Conservation (phyloP, 2,329 filamentous ascomycete species). For the Aspergillus novofumigatus region DNA sequence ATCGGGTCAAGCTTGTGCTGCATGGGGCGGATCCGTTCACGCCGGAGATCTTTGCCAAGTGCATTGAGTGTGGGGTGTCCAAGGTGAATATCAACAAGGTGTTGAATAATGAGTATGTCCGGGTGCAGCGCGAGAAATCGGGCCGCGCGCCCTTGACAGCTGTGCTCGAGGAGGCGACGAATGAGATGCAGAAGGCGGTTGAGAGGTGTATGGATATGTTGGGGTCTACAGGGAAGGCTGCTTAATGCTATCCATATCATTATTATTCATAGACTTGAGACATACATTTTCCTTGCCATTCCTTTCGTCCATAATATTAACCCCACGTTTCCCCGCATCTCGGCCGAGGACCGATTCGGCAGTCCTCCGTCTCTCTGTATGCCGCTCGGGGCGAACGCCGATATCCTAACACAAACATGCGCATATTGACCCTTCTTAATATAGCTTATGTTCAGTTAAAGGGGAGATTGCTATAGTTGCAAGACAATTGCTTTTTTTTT, state of each 20-base stretch:
- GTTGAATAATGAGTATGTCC: slow-evolving; percentile 50
- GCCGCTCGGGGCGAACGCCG: too few species aligned
- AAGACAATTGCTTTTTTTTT: too few species aligned
- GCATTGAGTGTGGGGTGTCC: slow-evolving; percentile 52
- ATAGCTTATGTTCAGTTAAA: too few species aligned
- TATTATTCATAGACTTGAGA: not conserved
- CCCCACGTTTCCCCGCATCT: not conserved
- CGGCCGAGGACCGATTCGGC: not conserved
- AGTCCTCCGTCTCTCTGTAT: not conserved
- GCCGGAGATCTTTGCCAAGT: slow-evolving; percentile 51
- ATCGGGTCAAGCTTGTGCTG: slow-evolving; percentile 50
- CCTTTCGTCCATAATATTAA: too few species aligned
- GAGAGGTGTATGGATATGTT: slow-evolving; percentile 55
- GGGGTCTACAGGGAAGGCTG: slow-evolving; percentile 36
- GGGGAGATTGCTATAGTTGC: too few species aligned
- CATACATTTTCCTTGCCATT: not conserved
- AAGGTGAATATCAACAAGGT: slow-evolving; percentile 60
- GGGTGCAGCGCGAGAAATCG: slow-evolving; percentile 46
- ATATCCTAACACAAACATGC: too few species aligned
- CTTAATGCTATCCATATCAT: slow-evolving; percentile 3
- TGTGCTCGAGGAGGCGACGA: slow-evolving; percentile 52
- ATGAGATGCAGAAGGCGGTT: slow-evolving; percentile 52
- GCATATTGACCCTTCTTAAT: too few species aligned
- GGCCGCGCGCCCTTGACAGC: slow-evolving; percentile 51
- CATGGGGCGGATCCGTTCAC: slow-evolving; percentile 58